Base-by-base conservation (phyloP, 306 rosid species). In the Cyclanthera cordifolia region DNA sequence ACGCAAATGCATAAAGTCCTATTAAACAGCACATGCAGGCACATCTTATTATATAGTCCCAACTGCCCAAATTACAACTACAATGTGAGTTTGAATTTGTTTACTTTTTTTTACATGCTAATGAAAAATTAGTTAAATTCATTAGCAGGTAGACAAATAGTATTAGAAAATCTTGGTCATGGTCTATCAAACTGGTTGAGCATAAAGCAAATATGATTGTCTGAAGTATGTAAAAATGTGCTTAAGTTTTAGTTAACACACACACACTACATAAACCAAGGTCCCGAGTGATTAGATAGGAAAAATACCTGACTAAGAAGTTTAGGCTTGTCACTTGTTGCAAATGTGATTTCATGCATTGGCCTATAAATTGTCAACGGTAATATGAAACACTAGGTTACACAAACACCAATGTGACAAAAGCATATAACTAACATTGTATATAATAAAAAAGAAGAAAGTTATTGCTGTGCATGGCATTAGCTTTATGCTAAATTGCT, bases 261-360 rank as follows among this genome's bases (percentile, higher is more conserved):
- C n/a, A 34, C 28, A 52, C 16, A 21, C 70, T 21, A 21, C 52
- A 43, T 17, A 64, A 23, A 43, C 70, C 14, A 64, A 3, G 37
- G 17, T 6, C 14, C 15, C 17, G 10, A 19, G 57, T 59, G 27
- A 58, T 59, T 24, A 48, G 49, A 60, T 49, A 70, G 79, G 71
- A 75, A 51, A 73, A 76, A 71, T 86, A 94, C 99, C 99, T 94
- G 95, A 81, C 95, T 94, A 57, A 94, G 97, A 78, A 90, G 84
- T 77, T 94, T 94, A 56, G 96, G 99, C 81, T 88, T 94, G 90
- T 94, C 97, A 72, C 63, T 70, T 72, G 96, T 94, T 74, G 99
- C 88, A 76, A 94, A 90, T 53, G 99, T 94, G 74, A 94, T 90
- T 86, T 94, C 99, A 53, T 94, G 95, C 99, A 88, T 88, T 46